Evolutionary conservation across 2,329 filamentous ascomycete species (phyloP), one percentile per base, ranked within the genome.

Genomic region (Botrytis byssoidea): DNA sequence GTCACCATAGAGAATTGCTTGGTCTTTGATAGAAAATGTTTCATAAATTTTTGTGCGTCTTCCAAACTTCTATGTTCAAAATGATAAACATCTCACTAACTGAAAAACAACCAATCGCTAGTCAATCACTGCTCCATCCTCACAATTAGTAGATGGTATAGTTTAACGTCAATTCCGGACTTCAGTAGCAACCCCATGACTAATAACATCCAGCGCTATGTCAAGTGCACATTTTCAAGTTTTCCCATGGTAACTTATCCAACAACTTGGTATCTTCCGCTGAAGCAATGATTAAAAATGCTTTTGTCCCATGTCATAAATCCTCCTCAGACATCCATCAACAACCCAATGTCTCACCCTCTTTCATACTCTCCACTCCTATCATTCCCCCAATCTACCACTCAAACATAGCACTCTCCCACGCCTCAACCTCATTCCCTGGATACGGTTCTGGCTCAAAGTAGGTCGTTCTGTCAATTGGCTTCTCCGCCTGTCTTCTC

Each of bases 81-180:
- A 22, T 55, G 29, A 67, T 12, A 14, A 67, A 55, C 4, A 25
- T 55, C 20, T 22, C 65, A 48, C 3, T 3, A 12, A 55, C 14
- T 40, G 7, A 29, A 40, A 29, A 18, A 22, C 22, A 14, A 16
- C 32, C 25, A 67, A 55, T n/a, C 14, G 14, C 37, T 67, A 25
- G n/a, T 55, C 32, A 40, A 40, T n/a, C 14, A 22, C 37, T 67
- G 35, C n/a, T 55, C 46, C 35, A 51, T 29, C 66, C 48, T 4
- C 51, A 42, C 25, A 57, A 5, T 42, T 25, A 69, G 12, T 40
- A 32, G 35, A 18, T 3, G 55, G 4, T 22, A 42, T 68, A 68
- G 66, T 68, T 68, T 68, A 57, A 57, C 48, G 66, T 68, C 66
- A 16, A 57, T 57, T 25, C 29, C 66, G 25, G 66, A 68, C 66